Evolutionary conservation across 1,139 yeast genomes (phyloP).

Genomic region (Magnusiomyces clavatus): DNA sequence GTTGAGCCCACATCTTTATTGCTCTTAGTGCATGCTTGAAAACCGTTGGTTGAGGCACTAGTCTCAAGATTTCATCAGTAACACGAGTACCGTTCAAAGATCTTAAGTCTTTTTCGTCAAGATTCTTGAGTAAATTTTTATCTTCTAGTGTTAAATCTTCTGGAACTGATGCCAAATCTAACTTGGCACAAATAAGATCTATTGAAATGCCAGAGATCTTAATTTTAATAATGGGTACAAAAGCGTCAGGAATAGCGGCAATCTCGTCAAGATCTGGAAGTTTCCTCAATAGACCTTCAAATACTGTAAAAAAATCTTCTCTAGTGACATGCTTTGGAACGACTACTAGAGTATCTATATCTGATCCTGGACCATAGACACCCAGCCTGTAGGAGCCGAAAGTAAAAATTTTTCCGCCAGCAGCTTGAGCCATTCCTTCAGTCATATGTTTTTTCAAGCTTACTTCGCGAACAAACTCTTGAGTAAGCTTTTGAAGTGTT

Average conservation of each 20-base stretch:
- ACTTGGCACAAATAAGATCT: conserved; percentile 76
- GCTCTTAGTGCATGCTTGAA: conserved; percentile 90
- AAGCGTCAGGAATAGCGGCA: conserved; percentile 92
- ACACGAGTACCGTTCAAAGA: conserved; percentile 94
- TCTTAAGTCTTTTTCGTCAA: conserved; percentile 85
- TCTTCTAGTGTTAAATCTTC: conserved; percentile 65
- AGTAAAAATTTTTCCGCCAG: conserved; percentile 94
- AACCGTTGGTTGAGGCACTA: conserved; percentile 90
- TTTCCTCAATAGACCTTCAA: conserved; percentile 55
- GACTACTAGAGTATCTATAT: conserved; percentile 90
- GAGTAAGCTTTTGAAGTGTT: conserved; percentile 59
- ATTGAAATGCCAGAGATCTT: conserved; percentile 84
- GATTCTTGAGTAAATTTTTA: conserved; percentile 71
- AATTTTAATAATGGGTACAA: conserved; percentile 87
- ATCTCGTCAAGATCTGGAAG: conserved; percentile 83
- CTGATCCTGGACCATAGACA: conserved; percentile 97
- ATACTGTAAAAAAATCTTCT: conserved; percentile 78
- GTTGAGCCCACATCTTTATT: conserved; percentile 93
- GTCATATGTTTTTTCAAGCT: conserved; percentile 81
- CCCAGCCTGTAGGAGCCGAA: conserved; percentile 93
- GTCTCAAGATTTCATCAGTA: conserved; percentile 80
- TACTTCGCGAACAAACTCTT: conserved; percentile 76
- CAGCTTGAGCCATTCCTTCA: conserved; percentile 94
- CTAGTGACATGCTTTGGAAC: conserved; percentile 94
- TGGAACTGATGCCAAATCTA: conserved; percentile 80